Evolutionary conservation across 257 asterid genomes (phyloP).

Genomic region (Solanum virginianum): DNA sequence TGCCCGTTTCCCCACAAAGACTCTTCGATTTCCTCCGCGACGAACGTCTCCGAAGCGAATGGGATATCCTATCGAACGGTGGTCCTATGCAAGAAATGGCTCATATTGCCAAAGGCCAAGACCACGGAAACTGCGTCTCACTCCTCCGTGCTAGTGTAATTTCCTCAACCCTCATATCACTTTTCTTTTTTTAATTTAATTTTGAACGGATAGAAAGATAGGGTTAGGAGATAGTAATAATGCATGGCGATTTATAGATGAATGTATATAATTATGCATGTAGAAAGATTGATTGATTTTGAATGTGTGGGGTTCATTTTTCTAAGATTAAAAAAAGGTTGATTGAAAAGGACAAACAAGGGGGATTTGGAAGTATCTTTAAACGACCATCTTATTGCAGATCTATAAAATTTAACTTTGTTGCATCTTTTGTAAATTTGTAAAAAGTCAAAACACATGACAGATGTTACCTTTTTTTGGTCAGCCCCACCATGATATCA

Average conservation of each 20-base stretch:
- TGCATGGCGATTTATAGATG: neutral
- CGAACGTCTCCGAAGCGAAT: conserved; percentile 68
- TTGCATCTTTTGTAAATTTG: conserved; percentile 7
- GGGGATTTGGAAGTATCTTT: conserved; percentile 25
- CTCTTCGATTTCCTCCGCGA: conserved; percentile 78
- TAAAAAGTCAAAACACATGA: conserved; percentile 38
- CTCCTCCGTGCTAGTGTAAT: conserved; percentile 73
- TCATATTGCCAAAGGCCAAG: conserved; percentile 82
- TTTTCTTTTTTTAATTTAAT: neutral
- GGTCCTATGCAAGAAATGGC: conserved; percentile 98
- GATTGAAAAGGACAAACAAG: conserved; percentile 19
- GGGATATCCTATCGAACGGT: conserved; percentile 90
- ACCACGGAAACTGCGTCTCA: conserved; percentile 82
- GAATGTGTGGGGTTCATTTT: neutral
- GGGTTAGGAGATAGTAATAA: neutral
- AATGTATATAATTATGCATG: neutral
- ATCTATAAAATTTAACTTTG: neutral
- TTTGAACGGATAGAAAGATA: neutral
- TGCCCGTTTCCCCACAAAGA: conserved; percentile 59
- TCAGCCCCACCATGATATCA: conserved; percentile 21
- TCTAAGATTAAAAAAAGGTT: neutral
- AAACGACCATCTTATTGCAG: conserved; percentile 15
- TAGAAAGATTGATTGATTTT: neutral
- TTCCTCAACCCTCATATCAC: neutral
- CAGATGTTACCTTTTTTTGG: conserved; percentile 16